phyloP scores from a whole-genome alignment of 306 rosid species.

The Phaseolus lunatus region DNA sequence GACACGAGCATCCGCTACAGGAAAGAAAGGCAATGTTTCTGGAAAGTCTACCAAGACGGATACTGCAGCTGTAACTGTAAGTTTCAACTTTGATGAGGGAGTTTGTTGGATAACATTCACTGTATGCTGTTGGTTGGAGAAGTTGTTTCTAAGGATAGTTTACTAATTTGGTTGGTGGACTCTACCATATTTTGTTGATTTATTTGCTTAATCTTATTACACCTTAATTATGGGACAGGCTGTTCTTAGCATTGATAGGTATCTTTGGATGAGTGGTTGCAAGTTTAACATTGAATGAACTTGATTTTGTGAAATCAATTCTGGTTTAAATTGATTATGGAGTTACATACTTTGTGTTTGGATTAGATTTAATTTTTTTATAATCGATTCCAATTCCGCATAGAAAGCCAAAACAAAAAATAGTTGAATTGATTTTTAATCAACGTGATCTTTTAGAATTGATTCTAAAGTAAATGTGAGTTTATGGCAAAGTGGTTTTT shows the following conservation, averaged over 20 bases:
- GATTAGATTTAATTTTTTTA: too few species aligned
- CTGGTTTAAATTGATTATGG: neutral
- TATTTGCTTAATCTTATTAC: conserved; percentile 6
- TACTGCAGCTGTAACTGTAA: conserved; percentile 61
- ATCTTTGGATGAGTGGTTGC: neutral
- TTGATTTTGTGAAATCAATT: neutral
- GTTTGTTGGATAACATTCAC: conserved; percentile 5
- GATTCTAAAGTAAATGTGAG: neutral
- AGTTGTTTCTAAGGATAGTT: conserved; percentile 7
- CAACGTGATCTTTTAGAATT: neutral
- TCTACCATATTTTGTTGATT: neutral
- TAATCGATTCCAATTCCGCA: too few species aligned
- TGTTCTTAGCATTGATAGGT: neutral
- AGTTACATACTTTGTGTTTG: neutral
- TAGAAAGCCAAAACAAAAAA: too few species aligned
- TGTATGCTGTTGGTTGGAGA: neutral
- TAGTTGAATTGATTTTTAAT: neutral
- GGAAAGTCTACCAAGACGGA: conserved; percentile 79
- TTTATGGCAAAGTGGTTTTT: neutral
- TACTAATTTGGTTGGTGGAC: conserved; percentile 12
- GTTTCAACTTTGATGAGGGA: conserved; percentile 50
- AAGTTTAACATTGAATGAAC: neutral
- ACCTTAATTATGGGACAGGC: neutral
- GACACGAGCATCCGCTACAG: conserved; percentile 64
- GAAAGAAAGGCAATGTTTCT: conserved; percentile 66